Evolutionary conservation across 306 rosid genomes (phyloP).

Genomic region (Quercus glauca): DNA sequence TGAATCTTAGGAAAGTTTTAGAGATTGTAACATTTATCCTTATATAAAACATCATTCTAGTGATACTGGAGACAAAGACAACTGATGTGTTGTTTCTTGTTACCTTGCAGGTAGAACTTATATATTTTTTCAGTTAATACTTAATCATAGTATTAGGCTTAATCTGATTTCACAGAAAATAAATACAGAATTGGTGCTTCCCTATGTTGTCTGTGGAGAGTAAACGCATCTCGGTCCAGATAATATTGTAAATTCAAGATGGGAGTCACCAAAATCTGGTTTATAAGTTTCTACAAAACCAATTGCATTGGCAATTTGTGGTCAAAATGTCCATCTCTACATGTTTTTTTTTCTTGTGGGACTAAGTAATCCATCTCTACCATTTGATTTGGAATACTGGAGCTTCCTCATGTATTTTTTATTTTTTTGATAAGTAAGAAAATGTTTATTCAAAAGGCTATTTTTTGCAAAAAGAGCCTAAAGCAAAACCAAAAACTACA

Average conservation of each 20-base stretch:
- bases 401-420: no score
- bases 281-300: not conserved
- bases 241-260: not conserved
- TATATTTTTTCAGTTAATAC: not conserved
- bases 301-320: not conserved
- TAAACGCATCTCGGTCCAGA: not conserved
- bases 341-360: no score
- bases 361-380: no score
- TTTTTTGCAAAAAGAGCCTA: no score
- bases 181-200: not conserved
- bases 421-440: no score
- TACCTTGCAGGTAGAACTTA: not conserved
- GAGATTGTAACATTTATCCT: constrained; percentile 1
- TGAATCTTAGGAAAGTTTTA: not conserved
- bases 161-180: not conserved
- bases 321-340: no score
- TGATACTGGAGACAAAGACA: not conserved
- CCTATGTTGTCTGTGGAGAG: not conserved
- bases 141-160: not conserved
- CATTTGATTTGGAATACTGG: no score
- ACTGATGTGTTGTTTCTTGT: not conserved
- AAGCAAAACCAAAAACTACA: no score
- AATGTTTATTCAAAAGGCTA: no score
- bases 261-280: not conserved
- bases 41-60: not conserved